Percentiles rank a stretch among this genome's conserved stretches.
Conservation (phyloP, 768 basidiomycete species). For the Boletus vermiculosoides region DNA sequence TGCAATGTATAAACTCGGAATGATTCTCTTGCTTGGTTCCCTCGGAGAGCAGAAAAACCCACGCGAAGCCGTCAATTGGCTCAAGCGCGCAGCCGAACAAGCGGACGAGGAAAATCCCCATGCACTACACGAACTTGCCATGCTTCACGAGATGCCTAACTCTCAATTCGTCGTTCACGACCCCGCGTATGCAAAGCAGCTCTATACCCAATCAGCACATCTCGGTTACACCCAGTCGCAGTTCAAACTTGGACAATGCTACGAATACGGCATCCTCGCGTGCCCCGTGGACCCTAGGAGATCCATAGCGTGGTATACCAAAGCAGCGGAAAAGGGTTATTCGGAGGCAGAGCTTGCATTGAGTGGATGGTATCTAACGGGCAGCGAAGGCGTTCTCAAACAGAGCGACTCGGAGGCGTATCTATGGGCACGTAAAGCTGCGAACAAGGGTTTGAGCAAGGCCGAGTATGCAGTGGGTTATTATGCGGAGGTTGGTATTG, state of each 20-base stretch:
- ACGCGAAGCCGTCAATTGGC: conserved; percentile 92
- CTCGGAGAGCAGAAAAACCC: conserved; percentile 82
- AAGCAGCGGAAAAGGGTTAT: conserved; percentile 95
- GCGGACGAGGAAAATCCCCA: conserved; percentile 99
- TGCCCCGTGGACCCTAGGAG: conserved; percentile 92
- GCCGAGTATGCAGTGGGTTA: conserved; percentile 99
- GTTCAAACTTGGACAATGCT: conserved; percentile 93
- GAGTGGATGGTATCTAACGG: conserved; percentile 98
- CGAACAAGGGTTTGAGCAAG: conserved; percentile 94
- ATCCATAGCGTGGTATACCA: conserved; percentile 98
- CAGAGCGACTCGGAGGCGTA: conserved; percentile 99
- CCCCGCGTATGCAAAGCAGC: conserved; percentile 75
- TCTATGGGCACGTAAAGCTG: conserved; percentile 93
- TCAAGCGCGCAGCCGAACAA: conserved; percentile 92
- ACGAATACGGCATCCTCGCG: conserved; percentile 85
- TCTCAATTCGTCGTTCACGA: conserved; percentile 74
- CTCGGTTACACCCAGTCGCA: conserved; percentile 92
- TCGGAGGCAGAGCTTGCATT: conserved; percentile 92
- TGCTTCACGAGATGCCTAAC: conserved; percentile 73
- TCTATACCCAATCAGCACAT: conserved; percentile 89
- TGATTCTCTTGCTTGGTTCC: conserved; percentile 85
- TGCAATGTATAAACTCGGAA: conserved; percentile 99
- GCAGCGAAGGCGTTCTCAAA: conserved; percentile 91
- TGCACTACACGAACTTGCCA: conserved; percentile 92
- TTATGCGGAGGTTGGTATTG: conserved; percentile 97